phyloP scores from a whole-genome alignment of 2,329 filamentous ascomycete genomes.

The Talaromyces sp. region DNA sequence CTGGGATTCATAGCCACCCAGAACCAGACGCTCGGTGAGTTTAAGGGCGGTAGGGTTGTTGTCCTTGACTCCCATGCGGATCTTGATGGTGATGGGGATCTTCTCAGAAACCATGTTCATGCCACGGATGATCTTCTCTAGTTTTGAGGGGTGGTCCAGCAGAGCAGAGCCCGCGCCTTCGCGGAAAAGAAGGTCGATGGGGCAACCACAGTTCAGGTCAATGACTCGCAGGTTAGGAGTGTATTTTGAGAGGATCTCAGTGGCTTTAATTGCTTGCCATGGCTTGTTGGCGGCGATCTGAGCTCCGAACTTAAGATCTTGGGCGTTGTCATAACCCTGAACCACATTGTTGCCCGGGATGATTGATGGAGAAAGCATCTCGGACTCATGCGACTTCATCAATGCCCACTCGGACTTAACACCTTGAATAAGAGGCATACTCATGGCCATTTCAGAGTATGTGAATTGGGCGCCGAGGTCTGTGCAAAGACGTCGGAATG shows the following conservation, averaged over 20 bases:
- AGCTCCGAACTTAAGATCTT: slow-evolving; percentile 84
- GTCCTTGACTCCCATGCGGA: slow-evolving; percentile 86
- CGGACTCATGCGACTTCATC: slow-evolving; percentile 86
- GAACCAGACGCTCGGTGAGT: slow-evolving; percentile 78
- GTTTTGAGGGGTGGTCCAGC: slow-evolving; percentile 81
- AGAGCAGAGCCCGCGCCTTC: slow-evolving; percentile 87
- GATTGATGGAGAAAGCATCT: slow-evolving; percentile 72
- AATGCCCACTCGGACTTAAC: slow-evolving; percentile 92
- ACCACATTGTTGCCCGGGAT: slow-evolving; percentile 60
- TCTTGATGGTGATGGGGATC: slow-evolving; percentile 91
- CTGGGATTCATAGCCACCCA: slow-evolving; percentile 74
- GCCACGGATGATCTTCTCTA: slow-evolving; percentile 91
- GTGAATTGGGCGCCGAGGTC: slow-evolving; percentile 89
- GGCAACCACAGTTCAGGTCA: slow-evolving; percentile 95
- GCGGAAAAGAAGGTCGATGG: slow-evolving; percentile 91
- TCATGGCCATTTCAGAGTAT: slow-evolving; percentile 98
- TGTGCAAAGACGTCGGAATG: slow-evolving; percentile 87
- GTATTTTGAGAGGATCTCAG: slow-evolving; percentile 75
- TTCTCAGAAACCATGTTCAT: slow-evolving; percentile 94
- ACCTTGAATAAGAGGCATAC: slow-evolving; percentile 84
- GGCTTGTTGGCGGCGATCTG: slow-evolving; percentile 93
- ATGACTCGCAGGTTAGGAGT: slow-evolving; percentile 85
- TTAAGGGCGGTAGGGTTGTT: slow-evolving; percentile 77
- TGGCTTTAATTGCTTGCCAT: slow-evolving; percentile 85
- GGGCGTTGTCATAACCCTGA: slow-evolving; percentile 76